phyloP scores from a whole-genome alignment of 345 rosid genomes.

The Aurinia saxatilis region DNA sequence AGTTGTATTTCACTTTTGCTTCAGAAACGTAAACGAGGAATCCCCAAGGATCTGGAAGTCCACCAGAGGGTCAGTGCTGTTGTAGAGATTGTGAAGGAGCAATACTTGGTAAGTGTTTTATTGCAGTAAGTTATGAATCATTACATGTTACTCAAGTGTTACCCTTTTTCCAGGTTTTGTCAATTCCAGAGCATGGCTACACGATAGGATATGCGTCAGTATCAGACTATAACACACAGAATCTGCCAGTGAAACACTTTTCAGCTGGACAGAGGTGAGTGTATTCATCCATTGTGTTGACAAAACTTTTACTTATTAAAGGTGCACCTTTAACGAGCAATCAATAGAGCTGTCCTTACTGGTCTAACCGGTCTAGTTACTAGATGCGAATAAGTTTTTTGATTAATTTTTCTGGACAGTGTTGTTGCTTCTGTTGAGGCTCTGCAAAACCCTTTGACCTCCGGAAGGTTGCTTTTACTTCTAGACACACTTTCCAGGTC shows the following conservation, averaged over 20 bases:
- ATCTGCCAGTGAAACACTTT: slow-evolving; percentile 53
- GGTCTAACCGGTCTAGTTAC: background rate
- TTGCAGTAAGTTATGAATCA: slow-evolving; percentile 5
- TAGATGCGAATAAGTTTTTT: background rate
- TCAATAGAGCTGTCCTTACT: background rate
- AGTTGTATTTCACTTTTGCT: slow-evolving; percentile 10
- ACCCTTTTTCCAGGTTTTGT: slow-evolving; percentile 59
- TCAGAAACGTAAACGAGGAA: slow-evolving; percentile 75
- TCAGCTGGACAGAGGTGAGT: slow-evolving; percentile 69
- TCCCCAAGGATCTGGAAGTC: slow-evolving; percentile 55
- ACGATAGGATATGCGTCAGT: slow-evolving; percentile 77
- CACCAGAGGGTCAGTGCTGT: slow-evolving; percentile 65
- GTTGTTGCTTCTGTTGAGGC: slow-evolving; percentile 65
- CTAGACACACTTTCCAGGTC: slow-evolving; percentile 57
- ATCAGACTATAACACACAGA: slow-evolving; percentile 85
- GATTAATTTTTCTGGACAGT: slow-evolving; percentile 38
- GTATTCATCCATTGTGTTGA: background rate
- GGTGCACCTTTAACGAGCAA: background rate
- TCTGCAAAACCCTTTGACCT: slow-evolving; percentile 51
- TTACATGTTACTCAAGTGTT: slow-evolving; percentile 22
- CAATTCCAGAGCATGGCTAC: slow-evolving; percentile 65
- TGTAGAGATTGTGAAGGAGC: slow-evolving; percentile 95
- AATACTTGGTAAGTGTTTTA: slow-evolving; percentile 67
- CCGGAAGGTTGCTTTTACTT: slow-evolving; percentile 81
- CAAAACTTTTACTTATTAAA: slow-evolving; percentile 6